phyloP scores from a whole-genome alignment of 306 rosid genomes.

The Albizia julibrissin region DNA sequence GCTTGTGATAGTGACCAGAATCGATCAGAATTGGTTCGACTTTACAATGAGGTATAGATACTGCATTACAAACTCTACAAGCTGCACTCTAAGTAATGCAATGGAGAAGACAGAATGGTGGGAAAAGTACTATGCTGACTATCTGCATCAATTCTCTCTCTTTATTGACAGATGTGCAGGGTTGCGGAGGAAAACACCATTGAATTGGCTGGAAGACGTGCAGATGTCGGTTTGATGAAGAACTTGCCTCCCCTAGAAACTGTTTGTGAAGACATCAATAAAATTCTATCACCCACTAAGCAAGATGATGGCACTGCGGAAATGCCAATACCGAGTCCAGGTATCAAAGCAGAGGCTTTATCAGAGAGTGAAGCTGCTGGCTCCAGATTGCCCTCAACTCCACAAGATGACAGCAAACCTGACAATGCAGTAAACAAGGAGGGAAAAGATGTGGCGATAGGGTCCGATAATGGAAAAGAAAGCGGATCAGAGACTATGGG shows the following conservation, averaged over 20 bases:
- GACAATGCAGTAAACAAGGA: conserved; percentile 33
- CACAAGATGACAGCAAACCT: conserved; percentile 41
- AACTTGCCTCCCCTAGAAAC: conserved; percentile 50
- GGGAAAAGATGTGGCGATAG: conserved; percentile 36
- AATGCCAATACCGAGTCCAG: conserved; percentile 28
- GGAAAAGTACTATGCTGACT: conserved; percentile 2
- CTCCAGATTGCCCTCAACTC: not conserved
- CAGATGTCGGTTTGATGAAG: conserved; percentile 34
- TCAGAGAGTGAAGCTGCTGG: conserved; percentile 10
- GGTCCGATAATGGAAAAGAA: conserved; percentile 40
- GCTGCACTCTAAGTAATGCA: conserved; percentile 25
- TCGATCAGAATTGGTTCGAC: conserved; percentile 65
- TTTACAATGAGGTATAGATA: conserved; percentile 78
- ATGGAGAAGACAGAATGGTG: not conserved
- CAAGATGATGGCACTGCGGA: conserved; percentile 29
- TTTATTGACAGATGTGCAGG: conserved; percentile 76
- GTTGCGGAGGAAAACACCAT: conserved; percentile 53
- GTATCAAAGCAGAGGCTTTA: conserved; percentile 28
- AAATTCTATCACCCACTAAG: conserved; percentile 49
- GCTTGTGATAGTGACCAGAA: conserved; percentile 63
- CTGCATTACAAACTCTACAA: not conserved
- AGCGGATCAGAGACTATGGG: conserved; percentile 15
- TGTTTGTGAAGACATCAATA: conserved; percentile 54
- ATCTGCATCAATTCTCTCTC: conserved; percentile 22
- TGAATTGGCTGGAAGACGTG: conserved; percentile 40